Evolutionary conservation across 768 basidiomycete genomes (phyloP), one percentile per base, ranked within the genome.

Genomic region (Boletus vermiculosoides): DNA sequence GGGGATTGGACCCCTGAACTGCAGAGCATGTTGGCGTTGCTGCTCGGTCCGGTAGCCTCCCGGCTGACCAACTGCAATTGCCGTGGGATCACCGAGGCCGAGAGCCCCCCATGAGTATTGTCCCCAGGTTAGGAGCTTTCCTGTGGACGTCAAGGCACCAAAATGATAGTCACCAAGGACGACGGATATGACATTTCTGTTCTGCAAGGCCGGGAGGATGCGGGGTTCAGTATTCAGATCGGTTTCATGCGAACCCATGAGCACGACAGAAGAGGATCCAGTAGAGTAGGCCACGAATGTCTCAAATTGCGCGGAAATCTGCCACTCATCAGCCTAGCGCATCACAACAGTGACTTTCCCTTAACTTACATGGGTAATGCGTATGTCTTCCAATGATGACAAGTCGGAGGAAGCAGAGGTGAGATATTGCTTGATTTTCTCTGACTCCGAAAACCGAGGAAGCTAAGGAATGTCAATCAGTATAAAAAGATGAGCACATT

Each of bases 141-240:
- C 96, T 23, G 78, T 71, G 39, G 82, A 77, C 3, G 92, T 95
- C 64, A 97, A 76, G 1, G 96, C 95, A 36, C 85, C 90, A 66
- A 80, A 85, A 75, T 98, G 96, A 71, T 95, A 97, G 72, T 98
- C 96, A 6, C 96, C 96, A 50, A 94, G 80, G 15, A 88, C 87
- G 54, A 96, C 85, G 50, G 92, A 91, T 57, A 98, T 95, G 52
- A 98, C 83, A 37, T 80, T 77, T 61, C 76, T 82, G 62, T 89
- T 80, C 64, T 97, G 93, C 30, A 98, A 75, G 34, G 79, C 82
- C 1, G 88, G 86, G 5, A 90, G 77, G 56, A 93, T 76, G 34
- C 75, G 78, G n/a, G 88, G 91, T 55, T 67, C 63, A 16, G 74
- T 76, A 22, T 72, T 70, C 13, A 74, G 55, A 36, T 74, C 63